phyloP scores from a whole-genome alignment of 192 early-diverging fungal species.

The Gorgonomyces haynaldii region DNA sequence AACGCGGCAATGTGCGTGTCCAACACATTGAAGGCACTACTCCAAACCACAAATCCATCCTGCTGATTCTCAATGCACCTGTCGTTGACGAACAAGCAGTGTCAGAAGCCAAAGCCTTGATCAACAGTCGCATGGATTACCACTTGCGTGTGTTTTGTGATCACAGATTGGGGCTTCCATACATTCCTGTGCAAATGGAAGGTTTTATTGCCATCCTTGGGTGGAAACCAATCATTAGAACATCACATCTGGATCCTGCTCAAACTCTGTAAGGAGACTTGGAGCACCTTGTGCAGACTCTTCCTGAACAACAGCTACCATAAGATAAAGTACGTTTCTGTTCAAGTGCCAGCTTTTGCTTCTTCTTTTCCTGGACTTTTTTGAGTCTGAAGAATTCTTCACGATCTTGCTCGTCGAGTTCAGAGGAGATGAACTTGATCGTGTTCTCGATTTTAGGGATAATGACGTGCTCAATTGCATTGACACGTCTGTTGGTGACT shows the following conservation, averaged over 20 bases:
- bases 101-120: background rate
- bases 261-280: conserved; percentile 40
- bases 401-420: conserved; percentile 96
- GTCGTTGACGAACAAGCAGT: background rate
- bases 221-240: conserved; percentile 20
- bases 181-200: too few relatives aligned
- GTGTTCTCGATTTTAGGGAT: conserved; percentile 98
- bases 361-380: conserved; percentile 98
- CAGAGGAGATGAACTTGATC: conserved; percentile 89
- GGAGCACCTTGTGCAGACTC: conserved; percentile 1
- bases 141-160: background rate
- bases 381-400: conserved; percentile 99
- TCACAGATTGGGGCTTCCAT: background rate
- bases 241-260: conserved; percentile 44
- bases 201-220: background rate
- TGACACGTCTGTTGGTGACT: conserved; percentile 96
- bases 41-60: too few relatives aligned
- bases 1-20: too few relatives aligned
- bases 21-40: too few relatives aligned
- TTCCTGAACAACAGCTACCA: background rate
- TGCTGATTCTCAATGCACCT: too few relatives aligned
- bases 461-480: conserved; percentile 99
- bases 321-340: conserved; percentile 33
- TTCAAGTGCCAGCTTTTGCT: conserved; percentile 59
- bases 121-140: background rate